Evolutionary conservation across 352 stramenopile genomes (phyloP).

Genomic region (Phytophthora colocasiae): DNA sequence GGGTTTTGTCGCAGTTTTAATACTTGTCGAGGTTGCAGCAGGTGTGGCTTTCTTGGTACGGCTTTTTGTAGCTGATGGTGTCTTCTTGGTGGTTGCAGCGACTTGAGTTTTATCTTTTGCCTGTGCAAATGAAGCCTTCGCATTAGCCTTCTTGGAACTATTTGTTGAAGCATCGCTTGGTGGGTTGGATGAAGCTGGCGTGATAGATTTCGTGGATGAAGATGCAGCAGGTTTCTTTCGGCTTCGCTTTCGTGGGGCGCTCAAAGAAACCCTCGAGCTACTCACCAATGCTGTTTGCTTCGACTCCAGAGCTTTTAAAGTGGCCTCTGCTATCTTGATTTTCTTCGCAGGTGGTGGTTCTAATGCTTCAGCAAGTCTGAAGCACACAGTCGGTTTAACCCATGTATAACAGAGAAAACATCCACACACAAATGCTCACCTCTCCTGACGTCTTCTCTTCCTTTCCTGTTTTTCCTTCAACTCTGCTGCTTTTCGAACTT

Average conservation of each 20-base stretch:
- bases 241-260: constrained; percentile 32
- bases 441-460: constrained; percentile 42
- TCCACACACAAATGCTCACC: constrained; percentile 1
- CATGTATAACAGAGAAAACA: not conserved
- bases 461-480: constrained; percentile 43
- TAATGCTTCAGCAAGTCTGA: constrained; percentile 34
- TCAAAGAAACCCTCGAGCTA: constrained; percentile 9
- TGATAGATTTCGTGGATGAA: constrained; percentile 10
- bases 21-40: not conserved
- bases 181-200: constrained; percentile 18
- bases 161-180: constrained; percentile 8
- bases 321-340: constrained; percentile 42
- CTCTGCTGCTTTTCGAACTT: constrained; percentile 39
- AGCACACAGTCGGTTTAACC: not conserved
- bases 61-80: constrained; percentile 5
- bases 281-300: constrained; percentile 15
- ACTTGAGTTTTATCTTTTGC: constrained; percentile 9
- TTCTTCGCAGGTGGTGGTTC: constrained; percentile 52
- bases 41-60: constrained; percentile 21
- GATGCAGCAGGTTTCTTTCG: constrained; percentile 41
- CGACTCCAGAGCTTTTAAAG: constrained; percentile 36
- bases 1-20: constrained; percentile 7
- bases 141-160: constrained; percentile 17
- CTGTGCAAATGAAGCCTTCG: constrained; percentile 18
- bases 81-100: constrained; percentile 22